Conservation (phyloP, 2,329 filamentous ascomycete genomes). For the Phialocephala sp. region DNA sequence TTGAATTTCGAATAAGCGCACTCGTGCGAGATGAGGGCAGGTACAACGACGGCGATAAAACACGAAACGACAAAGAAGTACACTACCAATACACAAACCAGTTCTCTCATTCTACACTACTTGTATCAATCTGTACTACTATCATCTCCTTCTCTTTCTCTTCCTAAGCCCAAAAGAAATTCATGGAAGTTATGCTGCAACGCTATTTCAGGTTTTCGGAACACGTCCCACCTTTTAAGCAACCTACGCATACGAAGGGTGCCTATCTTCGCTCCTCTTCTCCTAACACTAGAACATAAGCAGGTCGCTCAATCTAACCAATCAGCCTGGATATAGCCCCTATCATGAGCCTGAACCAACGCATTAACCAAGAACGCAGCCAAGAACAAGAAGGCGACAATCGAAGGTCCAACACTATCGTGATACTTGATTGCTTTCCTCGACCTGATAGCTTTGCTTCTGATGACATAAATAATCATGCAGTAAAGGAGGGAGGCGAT, state of each 20-base stretch:
- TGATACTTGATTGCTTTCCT: conserved; percentile 89
- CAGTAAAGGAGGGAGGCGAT: conserved; percentile 81
- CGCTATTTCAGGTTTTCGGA: background rate
- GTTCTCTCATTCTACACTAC: background rate
- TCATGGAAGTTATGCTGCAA: background rate
- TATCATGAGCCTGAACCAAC: background rate
- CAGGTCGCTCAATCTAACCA: background rate
- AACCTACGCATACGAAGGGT: background rate
- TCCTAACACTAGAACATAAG: background rate
- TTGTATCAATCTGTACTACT: background rate
- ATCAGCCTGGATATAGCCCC: background rate
- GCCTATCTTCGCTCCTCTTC: background rate
- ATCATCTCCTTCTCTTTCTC: background rate
- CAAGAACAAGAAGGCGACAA: conserved; percentile 60
- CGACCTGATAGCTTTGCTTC: conserved; percentile 82
- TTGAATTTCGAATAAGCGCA: background rate
- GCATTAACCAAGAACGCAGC: background rate
- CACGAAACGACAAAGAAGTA: background rate
- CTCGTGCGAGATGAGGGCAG: background rate
- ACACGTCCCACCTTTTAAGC: background rate
- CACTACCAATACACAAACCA: background rate
- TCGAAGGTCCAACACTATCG: conserved; percentile 83
- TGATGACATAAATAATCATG: conserved; percentile 84
- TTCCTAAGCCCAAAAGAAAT: background rate
- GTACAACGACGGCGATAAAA: background rate